phyloP scores from a whole-genome alignment of 257 asterid genomes.

The Nicotiana tabacum region DNA sequence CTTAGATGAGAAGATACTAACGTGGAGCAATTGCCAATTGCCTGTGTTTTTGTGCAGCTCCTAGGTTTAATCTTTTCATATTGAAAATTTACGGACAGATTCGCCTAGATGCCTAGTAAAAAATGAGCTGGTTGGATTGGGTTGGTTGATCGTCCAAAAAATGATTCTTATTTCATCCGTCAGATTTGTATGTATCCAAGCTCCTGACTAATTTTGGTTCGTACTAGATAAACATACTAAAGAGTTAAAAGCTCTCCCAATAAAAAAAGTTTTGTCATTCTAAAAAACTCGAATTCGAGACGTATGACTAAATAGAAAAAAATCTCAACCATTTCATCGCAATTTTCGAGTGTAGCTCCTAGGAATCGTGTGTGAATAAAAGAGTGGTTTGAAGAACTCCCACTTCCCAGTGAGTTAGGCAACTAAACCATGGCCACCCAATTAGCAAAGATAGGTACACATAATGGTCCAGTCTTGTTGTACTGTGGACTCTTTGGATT shows the following conservation, averaged over 20 bases:
- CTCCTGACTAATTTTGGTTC: neutral
- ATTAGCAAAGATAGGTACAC: neutral
- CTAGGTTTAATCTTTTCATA: neutral
- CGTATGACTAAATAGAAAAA: neutral
- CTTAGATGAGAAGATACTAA: neutral
- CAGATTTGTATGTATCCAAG: no score
- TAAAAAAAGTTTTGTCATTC: no score
- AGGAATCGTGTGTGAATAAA: neutral
- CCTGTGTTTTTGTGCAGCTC: neutral
- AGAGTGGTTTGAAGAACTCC: constrained; percentile 7
- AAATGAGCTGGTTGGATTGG: no score
- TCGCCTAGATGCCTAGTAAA: no score
- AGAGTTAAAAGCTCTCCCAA: neutral
- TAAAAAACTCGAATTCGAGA: no score
- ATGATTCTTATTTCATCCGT: no score
- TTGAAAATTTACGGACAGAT: neutral
- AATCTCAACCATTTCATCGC: neutral
- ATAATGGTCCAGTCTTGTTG: neutral
- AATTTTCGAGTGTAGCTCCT: neutral
- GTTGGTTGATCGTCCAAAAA: no score
- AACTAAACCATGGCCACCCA: constrained; percentile 13
- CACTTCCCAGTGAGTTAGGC: constrained; percentile 16
- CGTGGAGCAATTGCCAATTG: neutral
- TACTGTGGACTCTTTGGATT: constrained; percentile 4
- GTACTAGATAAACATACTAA: neutral